phyloP scores from a whole-genome alignment of 176 grass and related monocot species.

The Avena eriantha region DNA sequence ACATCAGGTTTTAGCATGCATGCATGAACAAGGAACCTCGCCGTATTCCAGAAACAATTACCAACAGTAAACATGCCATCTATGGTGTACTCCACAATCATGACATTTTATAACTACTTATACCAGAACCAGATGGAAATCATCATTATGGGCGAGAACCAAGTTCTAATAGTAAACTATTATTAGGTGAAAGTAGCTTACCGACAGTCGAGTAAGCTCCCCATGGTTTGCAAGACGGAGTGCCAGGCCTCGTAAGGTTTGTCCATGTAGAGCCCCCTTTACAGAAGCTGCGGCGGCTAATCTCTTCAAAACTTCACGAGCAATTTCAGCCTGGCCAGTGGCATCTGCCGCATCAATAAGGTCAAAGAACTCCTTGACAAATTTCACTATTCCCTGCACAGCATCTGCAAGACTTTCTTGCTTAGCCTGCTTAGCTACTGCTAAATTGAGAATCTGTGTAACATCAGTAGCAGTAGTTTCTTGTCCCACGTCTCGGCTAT shows the following conservation, averaged over 20 bases:
- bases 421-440: slow-evolving; percentile 89
- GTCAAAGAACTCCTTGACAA: slow-evolving; percentile 96
- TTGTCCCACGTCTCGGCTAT: slow-evolving; percentile 87
- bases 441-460: slow-evolving; percentile 95
- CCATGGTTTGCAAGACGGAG: slow-evolving; percentile 98
- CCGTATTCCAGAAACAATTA: slow-evolving; percentile 25
- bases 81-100: slow-evolving; percentile 22
- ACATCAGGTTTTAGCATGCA: slow-evolving; percentile 31
- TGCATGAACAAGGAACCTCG: slow-evolving; percentile 27
- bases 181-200: slow-evolving; percentile 56
- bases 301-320: slow-evolving; percentile 93
- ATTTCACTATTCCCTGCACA: slow-evolving; percentile 97
- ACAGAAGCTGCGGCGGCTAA: slow-evolving; percentile 95
- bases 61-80: not conserved
- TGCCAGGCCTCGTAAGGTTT: slow-evolving; percentile 85
- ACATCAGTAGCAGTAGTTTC: slow-evolving; percentile 79
- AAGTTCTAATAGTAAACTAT: slow-evolving; percentile 8
- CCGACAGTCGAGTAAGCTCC: slow-evolving; percentile 93
- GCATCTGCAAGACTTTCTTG: slow-evolving; percentile 97
- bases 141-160: slow-evolving; percentile 22
- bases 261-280: slow-evolving; percentile 92
- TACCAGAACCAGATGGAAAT: slow-evolving; percentile 27
- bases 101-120: not conserved
- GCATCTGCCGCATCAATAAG: slow-evolving; percentile 99
- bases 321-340: slow-evolving; percentile 92